A percentile compares a stretch with the other conserved stretches of the same genome.
phyloP scores from a whole-genome alignment of 2,329 filamentous ascomycete species.

The Penicillium sp. region DNA sequence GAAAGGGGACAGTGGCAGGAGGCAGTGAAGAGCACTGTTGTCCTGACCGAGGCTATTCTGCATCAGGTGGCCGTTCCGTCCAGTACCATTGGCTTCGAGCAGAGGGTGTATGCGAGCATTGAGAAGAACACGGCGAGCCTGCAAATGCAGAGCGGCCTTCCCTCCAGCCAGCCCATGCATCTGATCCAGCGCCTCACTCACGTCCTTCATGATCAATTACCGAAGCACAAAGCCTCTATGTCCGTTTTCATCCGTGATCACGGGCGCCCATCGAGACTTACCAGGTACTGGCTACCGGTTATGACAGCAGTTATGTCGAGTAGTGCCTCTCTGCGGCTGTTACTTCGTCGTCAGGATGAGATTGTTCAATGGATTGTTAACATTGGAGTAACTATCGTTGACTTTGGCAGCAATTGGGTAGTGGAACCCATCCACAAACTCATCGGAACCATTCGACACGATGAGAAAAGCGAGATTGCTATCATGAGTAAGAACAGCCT shows the following conservation, averaged over 20 bases:
- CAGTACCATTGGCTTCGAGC: conserved; percentile 54
- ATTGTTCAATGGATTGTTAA: conserved; percentile 77
- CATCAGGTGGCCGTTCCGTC: conserved; percentile 65
- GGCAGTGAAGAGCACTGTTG: conserved; percentile 74
- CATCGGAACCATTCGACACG: conserved; percentile 87
- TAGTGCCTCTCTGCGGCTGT: conserved; percentile 77
- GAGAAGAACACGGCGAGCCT: conserved; percentile 58
- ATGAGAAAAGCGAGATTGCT: conserved; percentile 87
- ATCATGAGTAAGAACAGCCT: conserved; percentile 94
- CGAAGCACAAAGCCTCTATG: conserved; percentile 62
- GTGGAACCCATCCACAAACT: conserved; percentile 79
- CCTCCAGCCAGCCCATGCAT: conserved; percentile 39
- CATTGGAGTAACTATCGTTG: conserved; percentile 72
- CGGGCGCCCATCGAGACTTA: conserved; percentile 70
- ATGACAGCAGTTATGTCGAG: conserved; percentile 72
- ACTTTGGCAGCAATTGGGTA: conserved; percentile 97
- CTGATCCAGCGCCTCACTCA: conserved; percentile 41
- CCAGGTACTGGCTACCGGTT: conserved; percentile 87
- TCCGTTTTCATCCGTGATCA: conserved; percentile 58
- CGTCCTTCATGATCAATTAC: conserved; percentile 68
- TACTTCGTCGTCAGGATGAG: conserved; percentile 71
- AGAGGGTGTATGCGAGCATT: conserved; percentile 56
- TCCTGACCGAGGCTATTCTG: conserved; percentile 81
- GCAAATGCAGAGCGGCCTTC: conserved; percentile 10
- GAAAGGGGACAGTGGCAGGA: conserved; percentile 63